Percentiles rank a stretch among this genome's conserved stretches.
These are phyloP conservation scores for Oryza officinalis DNA, from an alignment of 176 grass and related monocot species.

Conservation along the genomic window DNA sequence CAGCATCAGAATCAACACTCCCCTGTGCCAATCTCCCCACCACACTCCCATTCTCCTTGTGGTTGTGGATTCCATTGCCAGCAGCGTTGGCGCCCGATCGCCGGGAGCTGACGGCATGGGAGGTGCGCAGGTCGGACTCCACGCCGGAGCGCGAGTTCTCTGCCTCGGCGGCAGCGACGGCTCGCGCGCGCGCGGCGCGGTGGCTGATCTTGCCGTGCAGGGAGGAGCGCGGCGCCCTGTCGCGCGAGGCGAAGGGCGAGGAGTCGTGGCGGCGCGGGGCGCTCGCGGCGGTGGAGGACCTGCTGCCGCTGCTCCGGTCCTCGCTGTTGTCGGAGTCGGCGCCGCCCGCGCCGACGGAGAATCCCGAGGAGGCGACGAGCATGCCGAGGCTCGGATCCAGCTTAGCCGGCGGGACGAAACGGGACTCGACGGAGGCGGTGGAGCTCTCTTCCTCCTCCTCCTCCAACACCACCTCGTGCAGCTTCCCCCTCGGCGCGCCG, in stretches of 20 bases:
- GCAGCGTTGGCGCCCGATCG: not conserved
- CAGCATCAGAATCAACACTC: conserved; percentile 38
- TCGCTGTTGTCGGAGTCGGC: conserved; percentile 72
- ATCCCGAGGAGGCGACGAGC: conserved; percentile 43
- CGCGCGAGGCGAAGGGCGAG: not conserved
- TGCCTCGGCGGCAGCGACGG: not conserved
- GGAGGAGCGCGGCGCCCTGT: conserved; percentile 31
- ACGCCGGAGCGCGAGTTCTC: conserved; percentile 51
- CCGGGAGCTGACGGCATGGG: not conserved
- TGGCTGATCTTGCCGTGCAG: conserved; percentile 10
- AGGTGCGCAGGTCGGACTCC: conserved; percentile 44
- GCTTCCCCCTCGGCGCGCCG: conserved; percentile 23
- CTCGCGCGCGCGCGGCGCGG: conserved; percentile 19
- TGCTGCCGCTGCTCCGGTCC: conserved; percentile 62
- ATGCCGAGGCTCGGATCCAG: conserved; percentile 44
- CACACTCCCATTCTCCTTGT: conserved; percentile 38
- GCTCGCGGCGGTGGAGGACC: conserved; percentile 64
- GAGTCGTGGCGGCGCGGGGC: conserved; percentile 33
- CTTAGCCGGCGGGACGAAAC: conserved; percentile 29
- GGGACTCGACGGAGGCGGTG: conserved; percentile 60
- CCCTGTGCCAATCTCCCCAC: conserved; percentile 1
- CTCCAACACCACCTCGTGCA: not conserved
- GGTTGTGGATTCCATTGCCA: conserved; percentile 44
- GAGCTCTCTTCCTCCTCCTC: conserved; percentile 51
- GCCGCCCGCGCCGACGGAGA: conserved; percentile 56